Evolutionary conservation across 129 eudicot species (phyloP).

Genomic region (carrot (Daucus carota)): DH1_v3.0 NC_030388.2:17068001-17068500

Average conservation of each 20-base stretch:
- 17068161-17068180: too few species aligned
- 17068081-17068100: neutral
- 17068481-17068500: neutral
- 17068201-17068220: conserved; percentile 16
- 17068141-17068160: too few species aligned
- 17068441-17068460: neutral
- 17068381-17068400: neutral
- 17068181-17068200: too few species aligned
- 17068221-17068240: conserved; percentile 38
- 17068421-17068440: neutral
- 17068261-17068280: conserved; percentile 5
- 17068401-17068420: neutral
- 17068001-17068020: conserved; percentile 14
- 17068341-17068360: too few species aligned
- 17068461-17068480: neutral
- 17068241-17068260: conserved; percentile 27
- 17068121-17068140: too few species aligned
- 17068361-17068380: neutral
- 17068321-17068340: too few species aligned
- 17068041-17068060: conserved; percentile 16
- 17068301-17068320: too few species aligned
- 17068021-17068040: conserved; percentile 13
- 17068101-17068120: too few species aligned
- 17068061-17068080: conserved; percentile 11
- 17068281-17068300: neutral